Evolutionary conservation across 192 early-diverging fungal genomes (phyloP).

Genomic region (Coemansia sp.): DNA sequence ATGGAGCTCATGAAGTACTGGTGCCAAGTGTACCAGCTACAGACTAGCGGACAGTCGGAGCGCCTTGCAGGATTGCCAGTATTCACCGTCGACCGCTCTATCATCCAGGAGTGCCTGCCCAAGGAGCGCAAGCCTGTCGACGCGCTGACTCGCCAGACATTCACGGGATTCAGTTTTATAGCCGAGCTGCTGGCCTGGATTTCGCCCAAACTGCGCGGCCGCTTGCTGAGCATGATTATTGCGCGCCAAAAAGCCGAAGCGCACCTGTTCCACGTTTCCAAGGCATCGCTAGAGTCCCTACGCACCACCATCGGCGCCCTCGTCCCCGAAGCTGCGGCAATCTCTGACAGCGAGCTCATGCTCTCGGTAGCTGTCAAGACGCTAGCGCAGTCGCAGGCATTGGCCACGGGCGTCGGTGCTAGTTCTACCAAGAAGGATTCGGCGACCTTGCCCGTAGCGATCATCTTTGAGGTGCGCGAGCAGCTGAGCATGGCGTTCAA

Average conservation of each 20-base stretch:
- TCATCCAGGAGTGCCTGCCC: constrained; percentile 13
- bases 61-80: constrained; percentile 13
- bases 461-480: constrained; percentile 31
- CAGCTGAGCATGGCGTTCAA: constrained; percentile 4
- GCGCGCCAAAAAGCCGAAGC: constrained; percentile 35
- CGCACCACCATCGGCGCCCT: constrained; percentile 14
- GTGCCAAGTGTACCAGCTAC: constrained; percentile 28
- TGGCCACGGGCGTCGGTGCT: background rate
- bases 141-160: constrained; percentile 10
- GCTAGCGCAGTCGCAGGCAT: constrained; percentile 31
- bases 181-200: constrained; percentile 45
- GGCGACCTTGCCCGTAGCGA: constrained; percentile 15
- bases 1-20: constrained; percentile 40
- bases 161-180: constrained; percentile 18
- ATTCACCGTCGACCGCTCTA: constrained; percentile 19
- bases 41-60: constrained; percentile 1
- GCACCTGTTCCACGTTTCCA: constrained; percentile 44
- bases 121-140: constrained; percentile 33
- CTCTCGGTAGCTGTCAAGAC: constrained; percentile 27
- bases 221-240: constrained; percentile 25
- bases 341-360: constrained; percentile 31
- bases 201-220: constrained; percentile 34
- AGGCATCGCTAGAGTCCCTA: constrained; percentile 20
- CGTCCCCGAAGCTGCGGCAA: constrained; percentile 6
- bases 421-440: background rate